Evolutionary conservation across 2,329 filamentous ascomycete genomes (phyloP), one percentile per base, ranked within the genome.

Genomic region (Xylaria sp.): DNA sequence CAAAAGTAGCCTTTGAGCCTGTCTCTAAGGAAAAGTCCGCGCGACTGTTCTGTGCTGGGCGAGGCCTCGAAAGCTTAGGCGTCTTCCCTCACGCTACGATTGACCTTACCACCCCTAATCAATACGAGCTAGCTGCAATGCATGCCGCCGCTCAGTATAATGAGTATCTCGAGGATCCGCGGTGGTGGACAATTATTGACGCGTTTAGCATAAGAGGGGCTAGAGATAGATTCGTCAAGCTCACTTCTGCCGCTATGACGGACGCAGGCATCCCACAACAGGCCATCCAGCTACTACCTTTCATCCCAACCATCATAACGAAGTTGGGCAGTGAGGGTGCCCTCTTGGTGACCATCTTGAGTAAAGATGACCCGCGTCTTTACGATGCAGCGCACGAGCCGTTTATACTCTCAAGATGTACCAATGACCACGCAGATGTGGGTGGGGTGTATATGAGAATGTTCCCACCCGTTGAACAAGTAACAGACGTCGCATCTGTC

Each of bases 231-330:
- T 91, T 97, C 62, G 85, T 92, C 0, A 83, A 86, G 4, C 83
- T 94, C n/a, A 92, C 93, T 0, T 89, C 87, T 1, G 76, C 82
- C 0, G 84, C 85, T 2, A 84, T 98, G 62, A 92, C 94, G 0
- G 91, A 97, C 74, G 84, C 89, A 10, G 96, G 95, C 1, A 88
- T 97, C 13, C 94, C 95, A 0, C 91, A 97, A 74, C 92, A 95
- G 82, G 89, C 87, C 44, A 87, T 98, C 50, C 93, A 96, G 76
- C 87, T 99, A 23, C 86, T 98, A 0, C 96, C 96, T 0, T 97
- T 94, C 75, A 91, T 98, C 25, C 94, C 94, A 0, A 93, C 89
- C 2, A 88, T 98, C 37, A 82, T 97, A 50, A 94, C 93, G 1
- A 98, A 97, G 80, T 85, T 98, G 1, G 96, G 96, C 0, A 81